Base-by-base conservation (phyloP, 768 basidiomycete genomes). In the Pulveroboletus ravenelii region DNA sequence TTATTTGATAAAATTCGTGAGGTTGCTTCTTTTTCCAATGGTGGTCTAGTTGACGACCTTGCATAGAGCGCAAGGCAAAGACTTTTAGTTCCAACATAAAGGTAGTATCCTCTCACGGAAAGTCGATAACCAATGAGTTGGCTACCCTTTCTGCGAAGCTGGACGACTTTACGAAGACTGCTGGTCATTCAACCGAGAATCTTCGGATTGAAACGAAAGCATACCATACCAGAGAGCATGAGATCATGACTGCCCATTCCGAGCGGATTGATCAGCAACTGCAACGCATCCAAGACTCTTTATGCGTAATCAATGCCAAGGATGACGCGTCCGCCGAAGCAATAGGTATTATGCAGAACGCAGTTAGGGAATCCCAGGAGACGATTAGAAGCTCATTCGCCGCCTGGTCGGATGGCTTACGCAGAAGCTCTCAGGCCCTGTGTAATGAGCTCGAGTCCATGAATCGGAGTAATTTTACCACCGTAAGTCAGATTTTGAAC, bases 1-100 rank as follows among this genome's bases (percentile, higher is more conserved):
- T 69, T 94, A 20, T 90, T 92, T 55, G 81, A 81, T 38, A 96
- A 95, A 69, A 78, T 96, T 41, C 87, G 93, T 93, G 61, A 61
- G 81, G 60, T 23, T 18, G 23, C 23, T 51, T 46, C 36, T 31
- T 34, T 56, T 13, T 15, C 41, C 13, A 18, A 15, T 34, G 35
- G 2, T 44, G 20, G 41, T 13, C 2, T 47, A 6, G 39, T 42
- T 68, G 36, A 64, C 25, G 30, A 25, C 12, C 39, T 39, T 42
- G 13, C 32, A 14, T 55, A 94, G 93, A 89, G 37, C 86, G 93
- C 51, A 93, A 89, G 62, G 72, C 80, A 30, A 70, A 71, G 20
- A 74, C 81, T 10, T 75, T 92, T 37, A 73, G 70, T 30, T 71
- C 80, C 8, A 95, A 94, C 59, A 71, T 81, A 5, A 78, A 79